These are phyloP conservation scores for Candida sakaeoensis DNA, from an alignment of 805 yeast genomes.

Conservation along the genomic window DNA sequence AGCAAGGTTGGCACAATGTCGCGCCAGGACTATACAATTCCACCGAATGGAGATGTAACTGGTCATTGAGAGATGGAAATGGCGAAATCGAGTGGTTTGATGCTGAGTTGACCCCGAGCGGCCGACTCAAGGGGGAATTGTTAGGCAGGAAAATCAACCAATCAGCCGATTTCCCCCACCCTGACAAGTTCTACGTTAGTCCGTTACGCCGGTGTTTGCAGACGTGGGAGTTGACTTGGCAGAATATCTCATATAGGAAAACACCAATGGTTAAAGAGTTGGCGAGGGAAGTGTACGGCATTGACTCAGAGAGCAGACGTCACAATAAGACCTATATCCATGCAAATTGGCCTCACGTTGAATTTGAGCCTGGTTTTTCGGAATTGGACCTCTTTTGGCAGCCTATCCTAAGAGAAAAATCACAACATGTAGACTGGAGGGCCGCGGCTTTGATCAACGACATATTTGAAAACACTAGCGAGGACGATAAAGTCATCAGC, in stretches of 20 bases:
- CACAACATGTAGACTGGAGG: slow-evolving; percentile 4
- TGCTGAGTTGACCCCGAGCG: slow-evolving; percentile 4
- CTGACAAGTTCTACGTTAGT: slow-evolving; percentile 3
- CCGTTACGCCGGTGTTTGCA: slow-evolving; percentile 7
- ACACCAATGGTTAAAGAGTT: slow-evolving; percentile 1
- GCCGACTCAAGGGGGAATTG: not conserved
- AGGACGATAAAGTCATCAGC: slow-evolving; percentile 3
- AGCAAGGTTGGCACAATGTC: slow-evolving; percentile 6
- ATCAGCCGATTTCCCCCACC: not conserved
- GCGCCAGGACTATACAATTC: not conserved
- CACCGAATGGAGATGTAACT: slow-evolving; percentile 3
- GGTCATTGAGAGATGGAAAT: slow-evolving; percentile 4
- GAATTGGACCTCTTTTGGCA: slow-evolving; percentile 2
- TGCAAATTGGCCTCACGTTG: slow-evolving; percentile 4
- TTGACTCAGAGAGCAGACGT: slow-evolving; percentile 6
- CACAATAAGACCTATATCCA: slow-evolving; percentile 1
- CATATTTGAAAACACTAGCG: not conserved
- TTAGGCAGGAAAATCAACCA: slow-evolving; percentile 1
- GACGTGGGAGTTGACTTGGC: slow-evolving; percentile 4
- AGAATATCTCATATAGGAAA: not conserved
- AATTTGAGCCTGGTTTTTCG: slow-evolving; percentile 2
- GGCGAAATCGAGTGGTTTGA: slow-evolving; percentile 7
- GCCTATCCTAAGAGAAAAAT: not conserved
- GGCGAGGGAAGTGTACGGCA: slow-evolving; percentile 5
- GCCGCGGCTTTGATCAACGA: slow-evolving; percentile 3